Evolutionary conservation across 1,284 basidiomycete species (phyloP).

Genomic region (Grifola frondosa): DNA sequence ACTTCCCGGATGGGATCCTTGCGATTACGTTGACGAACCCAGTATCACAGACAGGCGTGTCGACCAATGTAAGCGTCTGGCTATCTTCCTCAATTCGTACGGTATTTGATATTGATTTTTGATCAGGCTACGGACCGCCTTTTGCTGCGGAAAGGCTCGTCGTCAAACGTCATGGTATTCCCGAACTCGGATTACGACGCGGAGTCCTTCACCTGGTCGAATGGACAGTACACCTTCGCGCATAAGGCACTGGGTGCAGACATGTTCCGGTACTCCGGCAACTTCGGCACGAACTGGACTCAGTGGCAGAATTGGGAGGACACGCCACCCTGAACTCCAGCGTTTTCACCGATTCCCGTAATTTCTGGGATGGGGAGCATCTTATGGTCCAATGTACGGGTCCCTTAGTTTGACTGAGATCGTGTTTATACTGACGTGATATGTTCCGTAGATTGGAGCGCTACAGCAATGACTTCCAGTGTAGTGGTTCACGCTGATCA

Average conservation of each 20-base stretch:
- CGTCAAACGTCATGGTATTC: constrained; percentile 80
- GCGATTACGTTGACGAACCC: constrained; percentile 69
- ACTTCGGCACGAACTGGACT: constrained; percentile 86
- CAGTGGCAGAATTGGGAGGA: constrained; percentile 77
- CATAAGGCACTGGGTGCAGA: constrained; percentile 88
- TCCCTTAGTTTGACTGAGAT: not conserved
- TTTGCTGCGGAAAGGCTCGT: constrained; percentile 73
- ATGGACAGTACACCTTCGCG: constrained; percentile 70
- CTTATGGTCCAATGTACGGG: constrained; percentile 82
- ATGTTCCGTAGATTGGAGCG: constrained; percentile 70
- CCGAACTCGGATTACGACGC: constrained; percentile 76
- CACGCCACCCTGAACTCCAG: constrained; percentile 58
- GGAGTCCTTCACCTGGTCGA: constrained; percentile 57
- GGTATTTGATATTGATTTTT: constrained; percentile 13
- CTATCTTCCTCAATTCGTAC: constrained; percentile 3
- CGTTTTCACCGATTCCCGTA: constrained; percentile 50
- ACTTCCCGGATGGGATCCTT: constrained; percentile 80
- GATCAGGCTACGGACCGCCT: constrained; percentile 68
- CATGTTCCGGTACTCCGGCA: constrained; percentile 79
- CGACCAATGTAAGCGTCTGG: constrained; percentile 51
- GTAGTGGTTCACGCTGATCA: constrained; percentile 78
- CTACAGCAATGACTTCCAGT: constrained; percentile 57
- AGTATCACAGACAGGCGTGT: constrained; percentile 38
- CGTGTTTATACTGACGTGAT: not conserved
- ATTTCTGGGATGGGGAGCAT: constrained; percentile 84